Conservation (phyloP, 148 eudicot genomes). For the Limonium bicolor region DNA sequence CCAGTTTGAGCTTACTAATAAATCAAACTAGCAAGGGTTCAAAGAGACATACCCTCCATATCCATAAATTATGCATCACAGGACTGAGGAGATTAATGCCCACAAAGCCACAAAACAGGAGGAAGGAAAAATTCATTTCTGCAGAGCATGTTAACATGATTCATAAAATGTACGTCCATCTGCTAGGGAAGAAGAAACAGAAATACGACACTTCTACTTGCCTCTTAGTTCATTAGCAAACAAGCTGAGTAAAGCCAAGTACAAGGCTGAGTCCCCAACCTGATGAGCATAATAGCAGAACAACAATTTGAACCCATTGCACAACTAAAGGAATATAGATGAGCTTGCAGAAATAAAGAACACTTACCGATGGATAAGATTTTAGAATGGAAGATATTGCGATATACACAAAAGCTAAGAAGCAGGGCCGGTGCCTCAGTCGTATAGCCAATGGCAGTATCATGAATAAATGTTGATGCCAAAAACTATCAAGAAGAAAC, state of each 20-base stretch:
- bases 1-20: no score
- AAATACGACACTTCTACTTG: slow-evolving; percentile 12
- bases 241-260: slow-evolving; percentile 57
- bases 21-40: neutral
- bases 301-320: neutral
- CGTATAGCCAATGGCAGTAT: slow-evolving; percentile 84
- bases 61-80: slow-evolving; percentile 96
- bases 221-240: slow-evolving; percentile 82
- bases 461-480: slow-evolving; percentile 90
- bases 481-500: slow-evolving; percentile 79
- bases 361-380: slow-evolving; percentile 93
- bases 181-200: neutral
- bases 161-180: slow-evolving; percentile 5
- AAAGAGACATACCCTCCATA: slow-evolving; percentile 78
- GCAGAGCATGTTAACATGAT: slow-evolving; percentile 13
- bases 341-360: no score
- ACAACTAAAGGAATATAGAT: neutral
- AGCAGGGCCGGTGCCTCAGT: slow-evolving; percentile 80
- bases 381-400: slow-evolving; percentile 87
- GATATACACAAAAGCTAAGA: slow-evolving; percentile 74
- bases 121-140: slow-evolving; percentile 91
- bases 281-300: slow-evolving; percentile 14
- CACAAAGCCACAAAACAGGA: slow-evolving; percentile 77
- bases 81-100: slow-evolving; percentile 94
- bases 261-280: slow-evolving; percentile 91